A percentile compares a stretch with the other conserved stretches of the same genome.
phyloP scores from a whole-genome alignment of 73 alveolate genomes.

The Paramecium primaurelia region DNA sequence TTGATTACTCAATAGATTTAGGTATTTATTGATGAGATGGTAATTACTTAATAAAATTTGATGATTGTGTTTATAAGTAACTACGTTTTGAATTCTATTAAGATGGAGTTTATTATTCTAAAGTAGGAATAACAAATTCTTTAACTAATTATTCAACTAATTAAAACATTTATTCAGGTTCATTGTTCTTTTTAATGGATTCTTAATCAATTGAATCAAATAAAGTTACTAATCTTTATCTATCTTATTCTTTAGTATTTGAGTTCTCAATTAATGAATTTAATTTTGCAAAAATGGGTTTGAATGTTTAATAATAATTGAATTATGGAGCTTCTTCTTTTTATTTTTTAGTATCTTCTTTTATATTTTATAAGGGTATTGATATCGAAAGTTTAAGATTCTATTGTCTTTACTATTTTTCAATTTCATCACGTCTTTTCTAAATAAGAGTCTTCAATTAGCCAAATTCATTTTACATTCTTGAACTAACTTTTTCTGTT shows the following conservation, averaged over 20 bases:
- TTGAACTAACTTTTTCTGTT: not conserved
- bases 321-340: not conserved
- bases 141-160: not conserved
- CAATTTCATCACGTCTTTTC: not conserved
- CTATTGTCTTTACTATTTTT: not conserved
- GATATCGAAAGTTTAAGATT: not conserved
- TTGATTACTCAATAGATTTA: not conserved
- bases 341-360: not conserved
- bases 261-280: not conserved
- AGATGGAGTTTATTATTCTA: not conserved
- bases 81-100: not conserved
- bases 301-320: constrained; percentile 31
- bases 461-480: constrained; percentile 16
- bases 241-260: not conserved
- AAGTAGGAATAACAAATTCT: constrained; percentile 12
- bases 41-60: not conserved
- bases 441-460: not conserved
- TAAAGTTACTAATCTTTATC: not conserved
- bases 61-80: not conserved
- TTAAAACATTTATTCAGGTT: constrained; percentile 2
- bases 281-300: constrained; percentile 20
- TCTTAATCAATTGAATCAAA: constrained; percentile 38
- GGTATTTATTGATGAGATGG: not conserved
- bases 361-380: not conserved
- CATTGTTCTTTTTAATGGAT: not conserved